phyloP scores from a whole-genome alignment of 2,329 filamentous ascomycete genomes.

The Colletotrichum musicola region DNA sequence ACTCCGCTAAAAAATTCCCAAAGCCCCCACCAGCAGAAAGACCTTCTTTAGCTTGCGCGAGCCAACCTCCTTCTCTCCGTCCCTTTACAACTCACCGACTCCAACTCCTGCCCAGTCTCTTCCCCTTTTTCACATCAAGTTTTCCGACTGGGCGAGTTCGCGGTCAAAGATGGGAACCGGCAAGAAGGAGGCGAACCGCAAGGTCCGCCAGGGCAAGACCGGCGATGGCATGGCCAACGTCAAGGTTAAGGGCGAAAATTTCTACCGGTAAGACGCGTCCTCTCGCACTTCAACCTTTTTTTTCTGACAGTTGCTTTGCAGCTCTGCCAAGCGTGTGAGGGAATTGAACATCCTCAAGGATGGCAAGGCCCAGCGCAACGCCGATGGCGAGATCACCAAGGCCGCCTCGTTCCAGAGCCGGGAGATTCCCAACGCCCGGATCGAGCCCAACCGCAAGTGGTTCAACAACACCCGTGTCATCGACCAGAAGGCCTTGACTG shows the following conservation, averaged over 20 bases:
- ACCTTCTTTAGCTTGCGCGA: slow-evolving; percentile 28
- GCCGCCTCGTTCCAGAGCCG: slow-evolving; percentile 86
- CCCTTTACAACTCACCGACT: slow-evolving; percentile 27
- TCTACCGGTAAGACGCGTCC: slow-evolving; percentile 77
- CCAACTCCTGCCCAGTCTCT: slow-evolving; percentile 33
- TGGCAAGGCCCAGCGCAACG: slow-evolving; percentile 85
- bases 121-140: slow-evolving; percentile 12
- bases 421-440: slow-evolving; percentile 84
- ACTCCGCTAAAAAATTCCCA: slow-evolving; percentile 39
- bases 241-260: slow-evolving; percentile 96
- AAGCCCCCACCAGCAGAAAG: slow-evolving; percentile 35
- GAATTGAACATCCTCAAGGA: slow-evolving; percentile 91
- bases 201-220: slow-evolving; percentile 85
- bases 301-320: slow-evolving; percentile 39
- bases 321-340: slow-evolving; percentile 87
- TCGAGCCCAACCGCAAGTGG: slow-evolving; percentile 98
- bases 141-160: slow-evolving; percentile 38
- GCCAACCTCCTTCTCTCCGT: slow-evolving; percentile 39
- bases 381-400: slow-evolving; percentile 85
- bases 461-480: slow-evolving; percentile 94
- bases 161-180: slow-evolving; percentile 78
- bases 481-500: slow-evolving; percentile 86
- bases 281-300: background rate
- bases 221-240: slow-evolving; percentile 93
- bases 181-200: slow-evolving; percentile 91